Conservation (phyloP, 1,139 yeast genomes). For the Yamadazyma aaseri region DNA sequence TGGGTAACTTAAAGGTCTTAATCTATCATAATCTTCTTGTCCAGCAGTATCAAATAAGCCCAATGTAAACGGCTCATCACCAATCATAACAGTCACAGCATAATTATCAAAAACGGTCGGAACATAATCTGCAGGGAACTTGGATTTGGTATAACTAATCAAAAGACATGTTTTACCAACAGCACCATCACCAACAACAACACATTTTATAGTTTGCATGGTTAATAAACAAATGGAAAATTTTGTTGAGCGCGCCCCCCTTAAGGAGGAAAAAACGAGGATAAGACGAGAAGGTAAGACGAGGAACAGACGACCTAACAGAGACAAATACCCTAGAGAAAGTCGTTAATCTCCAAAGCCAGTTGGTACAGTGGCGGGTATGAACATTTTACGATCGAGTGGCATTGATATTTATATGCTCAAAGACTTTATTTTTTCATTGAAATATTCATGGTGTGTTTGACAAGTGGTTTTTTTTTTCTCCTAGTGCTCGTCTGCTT, state of each 20-base stretch:
- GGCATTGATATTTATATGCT: too few species aligned
- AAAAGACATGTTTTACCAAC: conserved; percentile 92
- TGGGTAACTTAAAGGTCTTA: conserved; percentile 89
- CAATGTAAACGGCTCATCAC: conserved; percentile 74
- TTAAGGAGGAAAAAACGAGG: neutral
- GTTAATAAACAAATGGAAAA: conserved; percentile 1
- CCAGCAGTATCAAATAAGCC: conserved; percentile 99
- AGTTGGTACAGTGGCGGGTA: too few species aligned
- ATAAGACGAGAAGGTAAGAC: neutral
- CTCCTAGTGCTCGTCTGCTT: too few species aligned
- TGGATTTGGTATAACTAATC: conserved; percentile 88
- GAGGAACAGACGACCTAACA: too few species aligned
- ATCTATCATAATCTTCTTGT: conserved; percentile 87
- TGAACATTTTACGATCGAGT: too few species aligned
- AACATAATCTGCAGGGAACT: conserved; percentile 92
- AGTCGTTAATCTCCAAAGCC: too few species aligned
- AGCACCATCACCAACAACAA: conserved; percentile 96
- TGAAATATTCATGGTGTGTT: too few species aligned
- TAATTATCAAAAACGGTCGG: conserved; percentile 94
- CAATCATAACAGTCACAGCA: conserved; percentile 82
- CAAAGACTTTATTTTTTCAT: too few species aligned
- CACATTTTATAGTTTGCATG: conserved; percentile 92
- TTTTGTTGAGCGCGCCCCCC: conserved; percentile 3
- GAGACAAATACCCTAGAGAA: too few species aligned
- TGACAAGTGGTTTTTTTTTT: too few species aligned